Conservation (phyloP, 2,329 filamentous ascomycete genomes). For the Onygena corvina region DNA sequence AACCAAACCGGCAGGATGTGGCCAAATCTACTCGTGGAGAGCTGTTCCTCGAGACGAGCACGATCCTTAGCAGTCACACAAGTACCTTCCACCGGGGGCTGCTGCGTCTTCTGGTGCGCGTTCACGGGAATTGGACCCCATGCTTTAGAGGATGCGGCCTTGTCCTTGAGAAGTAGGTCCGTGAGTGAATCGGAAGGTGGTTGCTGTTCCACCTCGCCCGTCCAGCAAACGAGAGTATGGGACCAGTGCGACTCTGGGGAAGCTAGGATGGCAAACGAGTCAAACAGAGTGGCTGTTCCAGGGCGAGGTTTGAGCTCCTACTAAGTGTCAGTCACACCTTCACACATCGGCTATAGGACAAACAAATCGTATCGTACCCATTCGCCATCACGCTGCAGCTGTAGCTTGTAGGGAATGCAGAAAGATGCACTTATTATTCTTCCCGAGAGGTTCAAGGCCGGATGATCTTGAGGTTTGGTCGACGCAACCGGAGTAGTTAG, state of each 20-base stretch:
- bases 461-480: conserved; percentile 42
- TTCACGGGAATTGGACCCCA: conserved; percentile 64
- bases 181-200: conserved; percentile 19
- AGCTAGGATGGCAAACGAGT: conserved; percentile 77
- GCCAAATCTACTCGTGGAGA: conserved; percentile 61
- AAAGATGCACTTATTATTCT: conserved; percentile 53
- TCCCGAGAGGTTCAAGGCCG: conserved; percentile 47
- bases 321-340: not conserved
- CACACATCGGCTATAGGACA: not conserved
- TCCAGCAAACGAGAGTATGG: conserved; percentile 89
- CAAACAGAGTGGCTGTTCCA: conserved; percentile 83
- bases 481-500: conserved; percentile 16
- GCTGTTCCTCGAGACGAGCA: conserved; percentile 57
- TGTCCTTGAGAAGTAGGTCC: conserved; percentile 19
- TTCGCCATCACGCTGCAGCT: conserved; percentile 40
- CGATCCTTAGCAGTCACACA: conserved; percentile 60
- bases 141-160: conserved; percentile 42
- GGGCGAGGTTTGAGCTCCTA: conserved; percentile 65
- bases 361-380: conserved; percentile 38
- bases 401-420: conserved; percentile 50
- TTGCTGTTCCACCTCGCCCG: conserved; percentile 62
- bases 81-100: conserved; percentile 56
- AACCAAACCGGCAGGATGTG: conserved; percentile 84
- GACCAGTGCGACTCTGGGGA: conserved; percentile 78
- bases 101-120: conserved; percentile 40